These are phyloP conservation scores for Daedaleopsis sinensis DNA, from an alignment of 768 basidiomycete species.

Conservation along the genomic window DNA sequence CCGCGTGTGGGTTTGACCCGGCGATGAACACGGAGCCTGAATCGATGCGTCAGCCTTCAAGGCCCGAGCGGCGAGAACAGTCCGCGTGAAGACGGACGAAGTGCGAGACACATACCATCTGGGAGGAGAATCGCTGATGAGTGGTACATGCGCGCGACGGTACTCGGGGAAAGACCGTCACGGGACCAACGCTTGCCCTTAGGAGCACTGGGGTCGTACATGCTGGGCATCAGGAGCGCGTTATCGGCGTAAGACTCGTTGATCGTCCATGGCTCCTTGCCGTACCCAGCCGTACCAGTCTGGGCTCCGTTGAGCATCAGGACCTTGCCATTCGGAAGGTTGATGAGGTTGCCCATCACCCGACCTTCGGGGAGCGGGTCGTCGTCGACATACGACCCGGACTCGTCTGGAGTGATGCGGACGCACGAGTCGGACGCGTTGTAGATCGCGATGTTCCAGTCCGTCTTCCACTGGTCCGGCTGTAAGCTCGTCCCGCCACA, in stretches of 20 bases:
- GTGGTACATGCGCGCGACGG: slow-evolving; percentile 80
- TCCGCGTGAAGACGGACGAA: not conserved
- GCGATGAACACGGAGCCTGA: slow-evolving; percentile 69
- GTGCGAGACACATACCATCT: slow-evolving; percentile 46
- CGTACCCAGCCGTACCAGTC: slow-evolving; percentile 67
- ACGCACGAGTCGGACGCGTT: slow-evolving; percentile 78
- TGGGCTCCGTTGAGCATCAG: slow-evolving; percentile 69
- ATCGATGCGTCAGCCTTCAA: not conserved
- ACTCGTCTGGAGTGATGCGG: slow-evolving; percentile 72
- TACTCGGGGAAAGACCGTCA: slow-evolving; percentile 61
- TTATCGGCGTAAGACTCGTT: slow-evolving; percentile 67
- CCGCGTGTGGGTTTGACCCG: slow-evolving; percentile 82
- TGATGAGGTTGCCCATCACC: slow-evolving; percentile 73
- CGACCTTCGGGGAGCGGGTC: slow-evolving; percentile 69
- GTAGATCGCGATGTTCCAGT: slow-evolving; percentile 54
- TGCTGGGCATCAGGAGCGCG: slow-evolving; percentile 56
- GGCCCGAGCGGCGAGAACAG: not conserved
- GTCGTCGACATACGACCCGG: slow-evolving; percentile 56
- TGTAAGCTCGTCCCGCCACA: slow-evolving; percentile 78
- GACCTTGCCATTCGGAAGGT: slow-evolving; percentile 70
- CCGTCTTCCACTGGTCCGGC: slow-evolving; percentile 52
- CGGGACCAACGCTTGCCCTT: slow-evolving; percentile 65
- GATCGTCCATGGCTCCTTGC: slow-evolving; percentile 57
- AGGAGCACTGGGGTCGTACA: slow-evolving; percentile 70
- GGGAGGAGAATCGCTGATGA: slow-evolving; percentile 70